These are phyloP conservation scores for Backusella macrospora DNA, from an alignment of 192 early-diverging fungal species.

Conservation along the genomic window DNA sequence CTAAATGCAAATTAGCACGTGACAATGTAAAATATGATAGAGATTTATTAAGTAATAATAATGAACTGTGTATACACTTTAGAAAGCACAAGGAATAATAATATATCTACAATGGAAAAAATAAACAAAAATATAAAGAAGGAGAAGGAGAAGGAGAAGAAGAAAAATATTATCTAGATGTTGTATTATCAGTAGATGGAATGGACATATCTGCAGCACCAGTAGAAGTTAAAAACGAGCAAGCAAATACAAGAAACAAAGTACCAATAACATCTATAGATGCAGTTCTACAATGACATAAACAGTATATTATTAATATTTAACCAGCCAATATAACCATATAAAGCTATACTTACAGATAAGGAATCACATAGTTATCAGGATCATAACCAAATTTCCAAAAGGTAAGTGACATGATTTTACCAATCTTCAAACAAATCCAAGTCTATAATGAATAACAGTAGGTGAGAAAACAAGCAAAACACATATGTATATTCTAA, in stretches of 20 bases:
- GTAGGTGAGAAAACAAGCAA: not conserved
- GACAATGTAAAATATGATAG: not conserved
- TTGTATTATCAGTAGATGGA: not conserved
- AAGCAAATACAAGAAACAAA: constrained; percentile 50
- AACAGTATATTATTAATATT: not conserved
- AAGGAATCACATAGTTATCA: constrained; percentile 67
- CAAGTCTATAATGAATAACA: constrained; percentile 33
- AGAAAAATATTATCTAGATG: not conserved
- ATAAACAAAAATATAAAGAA: too few relatives aligned
- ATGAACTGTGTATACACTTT: not conserved
- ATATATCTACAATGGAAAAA: not conserved
- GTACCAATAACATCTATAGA: constrained; percentile 72
- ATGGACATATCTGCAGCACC: constrained; percentile 22
- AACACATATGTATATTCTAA: not conserved
- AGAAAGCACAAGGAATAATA: not conserved
- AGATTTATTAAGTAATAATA: not conserved
- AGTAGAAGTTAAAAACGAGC: constrained; percentile 20
- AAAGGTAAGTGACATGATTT: constrained; percentile 52
- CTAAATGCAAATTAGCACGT: not conserved
- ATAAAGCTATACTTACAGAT: constrained; percentile 48
- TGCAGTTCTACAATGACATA: constrained; percentile 56
- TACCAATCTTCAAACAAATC: constrained; percentile 55
- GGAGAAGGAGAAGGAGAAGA: not conserved
- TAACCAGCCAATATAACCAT: not conserved
- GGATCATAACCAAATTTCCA: constrained; percentile 73